phyloP scores from a whole-genome alignment of 1,139 yeast species.

The Candida sanyaensis region DNA sequence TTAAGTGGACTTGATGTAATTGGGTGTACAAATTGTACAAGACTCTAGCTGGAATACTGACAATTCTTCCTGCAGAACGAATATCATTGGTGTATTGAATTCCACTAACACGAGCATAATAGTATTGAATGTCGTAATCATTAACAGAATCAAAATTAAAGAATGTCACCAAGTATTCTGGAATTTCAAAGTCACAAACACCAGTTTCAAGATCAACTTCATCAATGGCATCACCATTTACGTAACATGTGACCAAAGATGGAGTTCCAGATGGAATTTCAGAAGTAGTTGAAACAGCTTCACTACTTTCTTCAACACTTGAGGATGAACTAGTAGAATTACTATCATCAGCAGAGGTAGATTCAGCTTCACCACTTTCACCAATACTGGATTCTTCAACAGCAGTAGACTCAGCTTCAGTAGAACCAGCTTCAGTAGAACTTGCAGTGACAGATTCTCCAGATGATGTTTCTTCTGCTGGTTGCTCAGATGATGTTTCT shows the following conservation, averaged over 20 bases:
- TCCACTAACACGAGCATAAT: conserved; percentile 31
- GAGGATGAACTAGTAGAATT: not conserved
- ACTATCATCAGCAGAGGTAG: not conserved
- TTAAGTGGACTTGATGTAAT: conserved; percentile 31
- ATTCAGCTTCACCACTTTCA: not conserved
- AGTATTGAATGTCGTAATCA: conserved; percentile 38
- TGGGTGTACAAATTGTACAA: conserved; percentile 26
- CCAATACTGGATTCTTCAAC: too few species aligned
- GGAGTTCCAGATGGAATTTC: too few species aligned
- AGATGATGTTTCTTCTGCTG: not conserved
- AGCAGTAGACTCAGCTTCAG: not conserved
- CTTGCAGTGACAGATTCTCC: not conserved
- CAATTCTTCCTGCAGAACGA: conserved; percentile 34
- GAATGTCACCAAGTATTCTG: conserved; percentile 26
- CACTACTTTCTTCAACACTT: too few species aligned
- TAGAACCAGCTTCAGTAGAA: too few species aligned
- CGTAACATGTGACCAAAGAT: conserved; percentile 34
- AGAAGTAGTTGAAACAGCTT: too few species aligned
- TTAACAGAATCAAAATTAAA: conserved; percentile 30
- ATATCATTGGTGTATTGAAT: conserved; percentile 37
- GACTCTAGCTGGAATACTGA: conserved; percentile 33
- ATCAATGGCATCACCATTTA: conserved; percentile 33
- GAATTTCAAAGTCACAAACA: conserved; percentile 41
- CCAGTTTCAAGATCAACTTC: conserved; percentile 46
- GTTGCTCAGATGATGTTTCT: too few species aligned